phyloP scores from a whole-genome alignment of 257 asterid species.

The Nicotiana tabacum region DNA sequence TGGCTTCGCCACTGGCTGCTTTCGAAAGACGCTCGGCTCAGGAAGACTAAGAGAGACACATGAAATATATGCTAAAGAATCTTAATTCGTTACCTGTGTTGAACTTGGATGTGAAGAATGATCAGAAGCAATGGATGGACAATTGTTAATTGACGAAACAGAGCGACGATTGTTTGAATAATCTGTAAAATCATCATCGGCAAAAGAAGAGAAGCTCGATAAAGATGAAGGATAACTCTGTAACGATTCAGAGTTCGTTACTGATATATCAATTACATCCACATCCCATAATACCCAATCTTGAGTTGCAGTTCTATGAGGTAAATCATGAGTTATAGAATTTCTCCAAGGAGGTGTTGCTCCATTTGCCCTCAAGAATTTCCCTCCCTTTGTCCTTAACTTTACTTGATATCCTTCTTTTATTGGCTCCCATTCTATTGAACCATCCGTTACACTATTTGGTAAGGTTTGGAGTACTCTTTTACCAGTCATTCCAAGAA shows the following conservation, averaged over 20 bases:
- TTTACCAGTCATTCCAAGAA: conserved; percentile 58
- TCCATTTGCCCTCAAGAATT: conserved; percentile 54
- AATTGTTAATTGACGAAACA: not conserved
- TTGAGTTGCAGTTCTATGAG: conserved; percentile 52
- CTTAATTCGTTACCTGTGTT: conserved; percentile 13
- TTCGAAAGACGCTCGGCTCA: no score
- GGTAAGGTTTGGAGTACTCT: conserved; percentile 34
- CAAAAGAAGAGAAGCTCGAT: conserved; percentile 25
- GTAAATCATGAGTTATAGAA: conserved; percentile 59
- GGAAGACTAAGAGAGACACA: no score
- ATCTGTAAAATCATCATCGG: conserved; percentile 11
- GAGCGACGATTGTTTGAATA: conserved; percentile 3
- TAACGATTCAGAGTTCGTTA: conserved; percentile 19
- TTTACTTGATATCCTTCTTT: conserved; percentile 45
- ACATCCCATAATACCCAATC: conserved; percentile 75
- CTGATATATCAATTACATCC: conserved; percentile 33
- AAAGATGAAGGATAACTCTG: conserved; percentile 21
- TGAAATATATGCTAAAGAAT: no score
- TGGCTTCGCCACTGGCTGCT: no score
- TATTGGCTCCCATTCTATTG: conserved; percentile 63
- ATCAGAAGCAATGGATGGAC: conserved; percentile 30
- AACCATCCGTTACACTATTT: conserved; percentile 7
- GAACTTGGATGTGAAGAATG: conserved; percentile 15
- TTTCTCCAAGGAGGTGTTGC: conserved; percentile 68
- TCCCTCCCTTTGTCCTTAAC: conserved; percentile 43